These are phyloP conservation scores for Gossypium gossypioides DNA, from an alignment of 441 rosid genomes.

Conservation along the genomic window DNA sequence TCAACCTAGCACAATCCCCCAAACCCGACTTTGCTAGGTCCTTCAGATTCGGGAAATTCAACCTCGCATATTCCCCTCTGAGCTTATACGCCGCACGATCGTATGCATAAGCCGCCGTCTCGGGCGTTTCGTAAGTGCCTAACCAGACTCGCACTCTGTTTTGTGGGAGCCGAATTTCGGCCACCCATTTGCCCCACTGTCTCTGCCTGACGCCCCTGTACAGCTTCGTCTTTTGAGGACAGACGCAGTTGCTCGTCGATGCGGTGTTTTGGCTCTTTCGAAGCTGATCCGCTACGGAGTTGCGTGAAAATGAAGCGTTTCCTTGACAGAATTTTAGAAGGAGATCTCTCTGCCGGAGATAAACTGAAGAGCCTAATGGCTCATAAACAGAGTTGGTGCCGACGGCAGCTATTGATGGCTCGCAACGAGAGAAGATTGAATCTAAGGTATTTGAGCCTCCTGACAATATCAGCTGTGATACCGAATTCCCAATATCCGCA, in stretches of 20 bases:
- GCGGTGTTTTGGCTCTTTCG: constrained; percentile 24
- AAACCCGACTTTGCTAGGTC: constrained; percentile 53
- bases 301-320: constrained; percentile 7
- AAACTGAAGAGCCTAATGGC: constrained; percentile 68
- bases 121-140: constrained; percentile 62
- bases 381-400: constrained; percentile 18
- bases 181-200: constrained; percentile 83
- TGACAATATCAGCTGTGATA: constrained; percentile 59
- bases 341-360: constrained; percentile 72
- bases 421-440: constrained; percentile 62
- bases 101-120: constrained; percentile 74
- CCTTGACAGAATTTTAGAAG: constrained; percentile 43
- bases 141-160: constrained; percentile 71
- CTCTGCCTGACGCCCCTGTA: constrained; percentile 88
- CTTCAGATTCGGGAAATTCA: constrained; percentile 70
- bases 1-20: constrained; percentile 39
- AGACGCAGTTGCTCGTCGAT: constrained; percentile 15
- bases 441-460: constrained; percentile 73
- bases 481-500: constrained; percentile 36
- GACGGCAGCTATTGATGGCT: constrained; percentile 16
- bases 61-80: constrained; percentile 81
- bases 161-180: constrained; percentile 69
- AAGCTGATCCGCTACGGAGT: constrained; percentile 15
- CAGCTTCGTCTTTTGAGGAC: constrained; percentile 53
- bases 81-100: constrained; percentile 93